Conservation (phyloP, 257 asterid species). For the Cruciata laevipes region DNA sequence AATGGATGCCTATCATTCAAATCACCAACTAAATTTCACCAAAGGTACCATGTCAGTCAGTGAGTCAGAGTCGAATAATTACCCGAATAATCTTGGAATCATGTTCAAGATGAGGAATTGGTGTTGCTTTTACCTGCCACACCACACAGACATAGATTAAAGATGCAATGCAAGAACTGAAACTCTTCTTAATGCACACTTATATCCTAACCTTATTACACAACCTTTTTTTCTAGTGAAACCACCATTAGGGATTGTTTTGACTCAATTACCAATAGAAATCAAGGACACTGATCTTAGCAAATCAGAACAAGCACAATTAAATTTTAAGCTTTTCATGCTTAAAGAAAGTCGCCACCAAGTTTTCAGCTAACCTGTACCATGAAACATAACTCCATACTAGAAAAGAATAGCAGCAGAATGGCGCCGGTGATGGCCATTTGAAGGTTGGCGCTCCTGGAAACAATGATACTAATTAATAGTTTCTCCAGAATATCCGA, state of each 20-base stretch:
- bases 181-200: background rate
- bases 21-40: background rate
- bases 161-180: background rate
- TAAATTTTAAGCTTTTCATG: background rate
- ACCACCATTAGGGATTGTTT: background rate
- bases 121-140: slow-evolving; percentile 10
- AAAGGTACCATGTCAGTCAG: background rate
- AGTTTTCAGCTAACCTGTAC: background rate
- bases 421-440: background rate
- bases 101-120: slow-evolving; percentile 8
- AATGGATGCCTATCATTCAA: slow-evolving; percentile 45
- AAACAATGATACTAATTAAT: background rate
- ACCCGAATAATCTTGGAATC: slow-evolving; percentile 57
- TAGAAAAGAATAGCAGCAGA: background rate
- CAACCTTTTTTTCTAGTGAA: background rate
- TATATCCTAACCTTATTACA: background rate
- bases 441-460: background rate
- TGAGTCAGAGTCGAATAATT: slow-evolving; percentile 8
- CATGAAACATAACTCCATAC: background rate
- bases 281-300: background rate
- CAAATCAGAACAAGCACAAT: background rate
- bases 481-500: background rate
- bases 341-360: background rate
- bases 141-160: background rate
- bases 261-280: background rate